Percentiles rank a stretch among this genome's conserved stretches.
phyloP scores from a whole-genome alignment of 2,329 filamentous ascomycete genomes.

The Xylariales sp. region DNA sequence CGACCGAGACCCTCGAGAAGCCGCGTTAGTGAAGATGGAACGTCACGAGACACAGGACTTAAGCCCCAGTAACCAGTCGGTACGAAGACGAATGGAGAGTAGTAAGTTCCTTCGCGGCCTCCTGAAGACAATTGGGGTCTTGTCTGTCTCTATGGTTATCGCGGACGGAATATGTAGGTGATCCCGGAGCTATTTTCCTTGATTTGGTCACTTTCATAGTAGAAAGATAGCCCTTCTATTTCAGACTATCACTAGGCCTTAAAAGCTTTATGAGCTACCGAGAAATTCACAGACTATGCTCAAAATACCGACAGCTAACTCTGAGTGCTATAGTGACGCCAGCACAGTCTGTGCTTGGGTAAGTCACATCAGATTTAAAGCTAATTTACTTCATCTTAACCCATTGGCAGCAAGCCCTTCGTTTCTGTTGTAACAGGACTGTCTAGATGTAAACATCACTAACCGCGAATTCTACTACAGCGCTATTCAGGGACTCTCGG shows the following conservation, averaged over 20 bases:
- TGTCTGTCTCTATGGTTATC: slow-evolving; percentile 76
- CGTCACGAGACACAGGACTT: slow-evolving; percentile 69
- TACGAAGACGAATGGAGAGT: slow-evolving; percentile 60
- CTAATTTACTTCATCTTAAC: background rate
- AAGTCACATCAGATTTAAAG: slow-evolving; percentile 8
- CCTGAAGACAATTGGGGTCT: slow-evolving; percentile 71
- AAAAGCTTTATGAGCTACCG: background rate
- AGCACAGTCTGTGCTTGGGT: slow-evolving; percentile 73
- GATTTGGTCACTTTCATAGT: background rate
- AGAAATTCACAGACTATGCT: background rate
- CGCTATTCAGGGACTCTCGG: slow-evolving; percentile 72
- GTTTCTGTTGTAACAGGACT: background rate
- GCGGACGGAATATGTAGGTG: slow-evolving; percentile 64
- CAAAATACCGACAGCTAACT: background rate
- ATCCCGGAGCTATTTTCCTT: background rate
- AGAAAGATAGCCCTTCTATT: background rate
- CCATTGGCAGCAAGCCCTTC: no score
- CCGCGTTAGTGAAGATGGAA: slow-evolving; percentile 68
- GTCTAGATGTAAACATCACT: slow-evolving; percentile 3
- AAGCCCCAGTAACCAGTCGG: slow-evolving; percentile 56
- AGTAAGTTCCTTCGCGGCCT: slow-evolving; percentile 62
- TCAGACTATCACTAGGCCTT: background rate
- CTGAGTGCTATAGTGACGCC: slow-evolving; percentile 61
- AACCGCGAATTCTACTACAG: slow-evolving; percentile 45
- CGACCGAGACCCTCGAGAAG: slow-evolving; percentile 67